Conservation (phyloP, 208 protist genomes). For the Hexamita inflata region DNA sequence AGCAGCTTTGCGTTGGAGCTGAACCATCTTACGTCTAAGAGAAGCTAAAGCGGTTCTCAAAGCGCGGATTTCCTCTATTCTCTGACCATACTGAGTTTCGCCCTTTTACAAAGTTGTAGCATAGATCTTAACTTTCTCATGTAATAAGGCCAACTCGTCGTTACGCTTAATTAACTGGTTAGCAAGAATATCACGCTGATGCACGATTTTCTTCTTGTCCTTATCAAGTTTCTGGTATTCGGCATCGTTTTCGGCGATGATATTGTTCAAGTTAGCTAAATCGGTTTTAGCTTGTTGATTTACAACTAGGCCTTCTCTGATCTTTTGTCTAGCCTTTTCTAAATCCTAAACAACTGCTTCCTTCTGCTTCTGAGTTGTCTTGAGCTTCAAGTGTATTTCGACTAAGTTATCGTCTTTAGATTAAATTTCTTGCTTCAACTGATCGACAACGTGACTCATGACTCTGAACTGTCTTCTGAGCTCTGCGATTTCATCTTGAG, state of each 20-base stretch:
- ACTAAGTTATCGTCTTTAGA: slow-evolving; percentile 69
- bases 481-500: slow-evolving; percentile 72
- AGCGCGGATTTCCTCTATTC: slow-evolving; percentile 61
- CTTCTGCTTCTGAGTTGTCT: slow-evolving; percentile 51
- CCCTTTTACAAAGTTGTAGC: slow-evolving; percentile 73
- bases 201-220: slow-evolving; percentile 68
- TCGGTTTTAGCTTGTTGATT: slow-evolving; percentile 59
- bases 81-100: slow-evolving; percentile 69
- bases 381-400: slow-evolving; percentile 51
- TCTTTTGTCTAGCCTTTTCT: slow-evolving; percentile 58
- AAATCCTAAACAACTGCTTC: slow-evolving; percentile 53
- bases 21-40: slow-evolving; percentile 64
- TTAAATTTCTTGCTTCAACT: slow-evolving; percentile 77
- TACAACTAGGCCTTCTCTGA: slow-evolving; percentile 43
- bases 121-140: slow-evolving; percentile 86
- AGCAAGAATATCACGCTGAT: slow-evolving; percentile 73
- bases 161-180: slow-evolving; percentile 81
- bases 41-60: slow-evolving; percentile 68
- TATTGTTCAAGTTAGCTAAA: slow-evolving; percentile 66
- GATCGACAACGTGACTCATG: slow-evolving; percentile 75
- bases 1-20: slow-evolving; percentile 57
- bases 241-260: slow-evolving; percentile 75
- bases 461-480: slow-evolving; percentile 71
- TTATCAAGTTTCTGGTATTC: slow-evolving; percentile 64
- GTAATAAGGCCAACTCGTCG: slow-evolving; percentile 81